These are phyloP conservation scores for Aspergillus arachidicola DNA, from an alignment of 2,329 filamentous ascomycete genomes.

Conservation along the genomic window DNA sequence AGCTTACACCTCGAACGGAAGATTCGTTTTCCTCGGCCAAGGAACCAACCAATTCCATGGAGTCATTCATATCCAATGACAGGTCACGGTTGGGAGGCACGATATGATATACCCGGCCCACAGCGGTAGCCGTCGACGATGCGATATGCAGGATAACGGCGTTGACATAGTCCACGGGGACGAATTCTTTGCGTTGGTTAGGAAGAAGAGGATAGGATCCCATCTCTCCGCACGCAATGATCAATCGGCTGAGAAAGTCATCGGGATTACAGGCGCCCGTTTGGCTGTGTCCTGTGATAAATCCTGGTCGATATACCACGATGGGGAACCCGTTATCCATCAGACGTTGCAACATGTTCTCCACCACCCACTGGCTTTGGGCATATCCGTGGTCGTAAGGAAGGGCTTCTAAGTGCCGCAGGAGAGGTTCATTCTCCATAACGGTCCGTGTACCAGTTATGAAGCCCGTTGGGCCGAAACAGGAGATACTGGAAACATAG, in stretches of 20 bases:
- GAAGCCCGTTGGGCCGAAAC: conserved; percentile 27
- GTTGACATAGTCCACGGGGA: conserved; percentile 30
- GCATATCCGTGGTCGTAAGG: conserved; percentile 76
- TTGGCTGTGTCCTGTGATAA: conserved; percentile 71
- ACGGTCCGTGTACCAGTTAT: conserved; percentile 20
- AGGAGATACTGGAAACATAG: conserved; percentile 29
- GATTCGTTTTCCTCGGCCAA: not conserved
- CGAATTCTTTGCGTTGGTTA: conserved; percentile 29
- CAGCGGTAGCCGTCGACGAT: not conserved
- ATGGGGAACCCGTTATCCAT: conserved; percentile 71
- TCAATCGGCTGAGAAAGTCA: conserved; percentile 79
- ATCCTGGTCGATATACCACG: conserved; percentile 75
- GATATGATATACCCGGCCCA: conserved; percentile 25
- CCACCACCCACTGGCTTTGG: conserved; percentile 78
- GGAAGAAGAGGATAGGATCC: conserved; percentile 34
- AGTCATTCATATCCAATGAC: conserved; percentile 14
- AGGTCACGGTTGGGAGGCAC: conserved; percentile 22
- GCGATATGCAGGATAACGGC: conserved; percentile 25
- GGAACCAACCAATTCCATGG: conserved; percentile 1
- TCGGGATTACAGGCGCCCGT: conserved; percentile 70
- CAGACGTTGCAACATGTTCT: conserved; percentile 70
- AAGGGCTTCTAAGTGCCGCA: conserved; percentile 24
- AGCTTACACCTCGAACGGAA: conserved; percentile 8
- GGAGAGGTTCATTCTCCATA: conserved; percentile 23
- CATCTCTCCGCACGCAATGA: conserved; percentile 79